phyloP scores from a whole-genome alignment of 129 eudicot genomes.

The Flaveria trinervia region DNA sequence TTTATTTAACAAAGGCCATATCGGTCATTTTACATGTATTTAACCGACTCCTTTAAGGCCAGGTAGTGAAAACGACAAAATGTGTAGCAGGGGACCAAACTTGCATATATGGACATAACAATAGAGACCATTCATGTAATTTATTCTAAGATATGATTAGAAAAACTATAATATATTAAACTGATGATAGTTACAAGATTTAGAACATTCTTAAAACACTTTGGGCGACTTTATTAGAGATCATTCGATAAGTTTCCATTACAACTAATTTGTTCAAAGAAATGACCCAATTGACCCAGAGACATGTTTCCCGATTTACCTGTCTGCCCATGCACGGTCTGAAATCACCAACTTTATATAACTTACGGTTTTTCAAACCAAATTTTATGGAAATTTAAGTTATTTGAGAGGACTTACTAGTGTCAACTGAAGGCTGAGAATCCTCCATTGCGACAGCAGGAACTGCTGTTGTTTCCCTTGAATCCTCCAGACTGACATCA shows the following conservation, averaged over 20 bases:
- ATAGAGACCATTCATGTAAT: too few relatives aligned
- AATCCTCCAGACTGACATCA: conserved; percentile 31
- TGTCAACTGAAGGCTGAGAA: conserved; percentile 41
- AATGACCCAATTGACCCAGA: not conserved
- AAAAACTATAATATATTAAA: not conserved
- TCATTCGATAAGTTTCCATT: not conserved
- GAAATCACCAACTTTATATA: too few relatives aligned
- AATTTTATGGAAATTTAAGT: not conserved
- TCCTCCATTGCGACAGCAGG: conserved; percentile 33
- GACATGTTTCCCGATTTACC: not conserved
- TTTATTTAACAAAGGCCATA: not conserved
- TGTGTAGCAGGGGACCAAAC: too few relatives aligned
- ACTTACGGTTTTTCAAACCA: too few relatives aligned
- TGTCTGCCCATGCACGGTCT: too few relatives aligned
- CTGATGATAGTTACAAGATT: not conserved
- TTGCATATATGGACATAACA: too few relatives aligned
- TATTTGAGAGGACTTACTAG: conserved; percentile 44
- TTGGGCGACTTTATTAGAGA: not conserved
- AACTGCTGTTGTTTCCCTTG: conserved; percentile 23
- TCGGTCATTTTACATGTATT: too few relatives aligned
- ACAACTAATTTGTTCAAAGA: not conserved
- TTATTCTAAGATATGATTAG: not conserved
- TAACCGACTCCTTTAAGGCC: too few relatives aligned
- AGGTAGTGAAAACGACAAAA: too few relatives aligned
- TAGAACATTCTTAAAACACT: not conserved